Evolutionary conservation across 768 basidiomycete species (phyloP), one percentile per base, ranked within the genome.

Genomic region (Termitomyces sp.): DNA sequence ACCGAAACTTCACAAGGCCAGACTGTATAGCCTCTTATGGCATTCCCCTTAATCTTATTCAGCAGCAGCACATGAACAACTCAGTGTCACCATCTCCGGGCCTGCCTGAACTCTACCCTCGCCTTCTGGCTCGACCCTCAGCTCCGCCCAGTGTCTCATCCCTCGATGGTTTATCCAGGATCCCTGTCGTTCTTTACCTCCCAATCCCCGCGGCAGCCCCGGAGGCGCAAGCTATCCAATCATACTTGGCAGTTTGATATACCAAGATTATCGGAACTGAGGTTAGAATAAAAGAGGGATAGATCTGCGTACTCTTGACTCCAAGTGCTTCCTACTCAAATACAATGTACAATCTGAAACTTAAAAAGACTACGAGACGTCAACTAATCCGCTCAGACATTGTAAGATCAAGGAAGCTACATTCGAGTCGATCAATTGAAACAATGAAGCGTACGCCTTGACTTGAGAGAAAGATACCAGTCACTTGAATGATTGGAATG

Each of bases 151-250:
- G 57, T 57, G 15, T 65, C 63, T 2, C 48, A 71, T 11, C 70
- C 79, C 0, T 79, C 80, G 0, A 77, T 80, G 1, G 68, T 72
- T 8, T 81, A 81, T 66, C 74, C 78, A 2, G 76, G 77, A 1
- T 81, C 80, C 0, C 77, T 78, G 0, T 68, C 73, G 0, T 71
- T 7, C 42, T 48, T 20, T 2, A 34, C 29, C 59, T 59, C 2
- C 56, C 56, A 17, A 29, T 56, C 20, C 53, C 29, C 38, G 6
- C 34, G 15, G 38, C 59, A 32, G 55, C 60, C 42, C 60, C 68
- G 25, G 34, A 66, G 29, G 52, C 66, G 11, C 67, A 67, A 49
- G 71, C 71, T 5, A 68, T 68, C 2, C 68, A 69, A 45, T 69
- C 69, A 0, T 66, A 65, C 15, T 38, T 38, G 10, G 62, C 63